Evolutionary conservation across 495 filamentous ascomycete species (phyloP).

Genomic region (Tuber magnatum): DNA sequence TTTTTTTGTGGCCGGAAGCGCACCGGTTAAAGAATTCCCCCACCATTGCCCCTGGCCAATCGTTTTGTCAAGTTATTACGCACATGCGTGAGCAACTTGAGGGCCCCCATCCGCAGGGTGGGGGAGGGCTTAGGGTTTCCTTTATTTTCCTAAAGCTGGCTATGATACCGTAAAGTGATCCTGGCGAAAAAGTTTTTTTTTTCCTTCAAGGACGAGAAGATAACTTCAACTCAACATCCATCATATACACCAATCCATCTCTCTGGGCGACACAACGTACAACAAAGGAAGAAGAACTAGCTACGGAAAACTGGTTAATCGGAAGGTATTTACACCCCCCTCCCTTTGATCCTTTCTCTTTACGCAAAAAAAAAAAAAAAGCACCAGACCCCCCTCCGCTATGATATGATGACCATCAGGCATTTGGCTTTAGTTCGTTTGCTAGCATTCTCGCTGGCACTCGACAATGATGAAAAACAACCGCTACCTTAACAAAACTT

Average conservation of each 20-base stretch:
- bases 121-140: not conserved
- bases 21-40: not conserved
- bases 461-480: conserved; percentile 43
- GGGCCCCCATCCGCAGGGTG: not conserved
- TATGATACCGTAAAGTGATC: not conserved
- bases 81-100: not conserved
- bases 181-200: not conserved
- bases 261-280: not conserved
- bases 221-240: not conserved
- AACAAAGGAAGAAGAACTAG: not conserved
- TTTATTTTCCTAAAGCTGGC: not conserved
- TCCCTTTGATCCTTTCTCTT: not conserved
- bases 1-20: not conserved
- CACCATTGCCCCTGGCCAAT: not conserved
- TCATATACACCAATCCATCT: not conserved
- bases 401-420: conserved; percentile 41
- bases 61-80: not conserved
- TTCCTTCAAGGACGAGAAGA: not conserved
- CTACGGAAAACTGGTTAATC: not conserved
- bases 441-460: conserved; percentile 25
- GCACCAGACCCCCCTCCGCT: conserved; percentile 14
- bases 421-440: conserved; percentile 43
- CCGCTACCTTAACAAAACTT: conserved; percentile 42
- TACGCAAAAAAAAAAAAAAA: not conserved
- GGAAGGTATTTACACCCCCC: not conserved